Conservation (phyloP, 108 stramenopile species). For the Nitzschia putrida region DNA sequence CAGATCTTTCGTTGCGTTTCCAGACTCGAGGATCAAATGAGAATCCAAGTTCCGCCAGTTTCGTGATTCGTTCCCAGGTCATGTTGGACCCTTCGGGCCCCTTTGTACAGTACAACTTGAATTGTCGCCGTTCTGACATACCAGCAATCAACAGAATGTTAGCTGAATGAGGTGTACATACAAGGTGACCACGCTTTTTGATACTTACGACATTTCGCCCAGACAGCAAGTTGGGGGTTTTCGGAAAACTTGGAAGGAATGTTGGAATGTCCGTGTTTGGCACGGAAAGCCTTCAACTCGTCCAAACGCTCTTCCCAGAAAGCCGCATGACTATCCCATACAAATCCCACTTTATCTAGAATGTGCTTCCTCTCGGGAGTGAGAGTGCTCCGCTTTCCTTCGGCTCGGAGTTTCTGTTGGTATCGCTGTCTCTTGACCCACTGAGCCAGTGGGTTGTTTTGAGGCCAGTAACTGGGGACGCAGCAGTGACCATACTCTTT, state of each 20-base stretch:
- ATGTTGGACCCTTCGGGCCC: slow-evolving; percentile 52
- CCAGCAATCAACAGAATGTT: background rate
- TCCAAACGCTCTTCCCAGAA: slow-evolving; percentile 31
- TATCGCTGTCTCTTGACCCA: slow-evolving; percentile 39
- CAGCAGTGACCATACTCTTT: slow-evolving; percentile 30
- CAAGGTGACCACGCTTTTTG: background rate
- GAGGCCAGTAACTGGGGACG: slow-evolving; percentile 29
- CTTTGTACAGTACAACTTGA: slow-evolving; percentile 39
- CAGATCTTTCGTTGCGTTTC: slow-evolving; percentile 1
- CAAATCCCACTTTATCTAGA: slow-evolving; percentile 48
- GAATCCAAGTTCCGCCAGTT: slow-evolving; percentile 55
- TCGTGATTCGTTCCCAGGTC: slow-evolving; percentile 43
- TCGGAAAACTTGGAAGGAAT: slow-evolving; percentile 12
- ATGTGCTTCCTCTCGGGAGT: slow-evolving; percentile 40
- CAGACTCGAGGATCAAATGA: slow-evolving; percentile 36
- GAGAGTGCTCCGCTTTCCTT: slow-evolving; percentile 38
- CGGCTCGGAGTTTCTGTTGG: slow-evolving; percentile 12
- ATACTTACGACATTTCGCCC: slow-evolving; percentile 42
- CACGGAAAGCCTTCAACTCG: slow-evolving; percentile 10
- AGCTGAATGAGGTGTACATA: background rate
- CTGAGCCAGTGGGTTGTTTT: slow-evolving; percentile 26
- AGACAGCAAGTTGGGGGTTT: slow-evolving; percentile 41
- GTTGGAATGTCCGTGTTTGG: slow-evolving; percentile 24
- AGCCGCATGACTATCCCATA: slow-evolving; percentile 42
- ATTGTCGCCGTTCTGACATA: slow-evolving; percentile 51